Percentiles rank a stretch among this genome's conserved stretches.
Conservation (phyloP, 306 rosid genomes). For the Aeschynomene evenia region DNA sequence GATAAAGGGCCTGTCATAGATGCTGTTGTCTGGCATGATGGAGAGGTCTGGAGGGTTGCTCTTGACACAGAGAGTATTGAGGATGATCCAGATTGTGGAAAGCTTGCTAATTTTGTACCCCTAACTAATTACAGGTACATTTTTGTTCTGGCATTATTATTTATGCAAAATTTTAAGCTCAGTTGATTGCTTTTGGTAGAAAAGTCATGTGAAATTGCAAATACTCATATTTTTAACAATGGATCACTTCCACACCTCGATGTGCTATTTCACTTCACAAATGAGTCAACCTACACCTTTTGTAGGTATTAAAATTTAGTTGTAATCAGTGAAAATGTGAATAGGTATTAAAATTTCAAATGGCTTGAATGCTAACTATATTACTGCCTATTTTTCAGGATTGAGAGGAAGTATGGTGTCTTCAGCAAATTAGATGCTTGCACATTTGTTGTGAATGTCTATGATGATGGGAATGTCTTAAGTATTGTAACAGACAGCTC, state of each 20-base stretch:
- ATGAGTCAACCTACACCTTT: conserved; percentile 13
- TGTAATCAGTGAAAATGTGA: conserved; percentile 11
- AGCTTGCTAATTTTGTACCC: conserved; percentile 78
- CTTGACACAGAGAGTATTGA: conserved; percentile 82
- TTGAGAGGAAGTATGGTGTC: conserved; percentile 72
- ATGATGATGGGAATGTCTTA: conserved; percentile 77
- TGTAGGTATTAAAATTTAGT: conserved; percentile 20
- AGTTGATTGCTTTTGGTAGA: conserved; percentile 14
- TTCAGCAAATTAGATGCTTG: conserved; percentile 97
- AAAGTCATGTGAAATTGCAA: conserved; percentile 8
- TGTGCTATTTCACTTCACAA: conserved; percentile 6
- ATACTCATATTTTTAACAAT: conserved; percentile 11
- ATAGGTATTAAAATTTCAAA: conserved; percentile 9
- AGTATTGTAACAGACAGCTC: conserved; percentile 93
- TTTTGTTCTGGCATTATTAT: conserved; percentile 24
- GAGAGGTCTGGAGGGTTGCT: conserved; percentile 97
- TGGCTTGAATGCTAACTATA: conserved; percentile 26
- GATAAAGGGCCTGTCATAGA: conserved; percentile 94
- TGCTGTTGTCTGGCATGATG: conserved; percentile 96
- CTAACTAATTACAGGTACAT: conserved; percentile 82
- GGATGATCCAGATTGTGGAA: conserved; percentile 73
- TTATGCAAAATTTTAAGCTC: conserved; percentile 8
- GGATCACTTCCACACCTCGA: neutral
- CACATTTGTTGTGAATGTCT: conserved; percentile 78
- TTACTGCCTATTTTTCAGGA: conserved; percentile 51